Conservation (phyloP, 1,284 basidiomycete species). For the Ustilago lituana region DNA sequence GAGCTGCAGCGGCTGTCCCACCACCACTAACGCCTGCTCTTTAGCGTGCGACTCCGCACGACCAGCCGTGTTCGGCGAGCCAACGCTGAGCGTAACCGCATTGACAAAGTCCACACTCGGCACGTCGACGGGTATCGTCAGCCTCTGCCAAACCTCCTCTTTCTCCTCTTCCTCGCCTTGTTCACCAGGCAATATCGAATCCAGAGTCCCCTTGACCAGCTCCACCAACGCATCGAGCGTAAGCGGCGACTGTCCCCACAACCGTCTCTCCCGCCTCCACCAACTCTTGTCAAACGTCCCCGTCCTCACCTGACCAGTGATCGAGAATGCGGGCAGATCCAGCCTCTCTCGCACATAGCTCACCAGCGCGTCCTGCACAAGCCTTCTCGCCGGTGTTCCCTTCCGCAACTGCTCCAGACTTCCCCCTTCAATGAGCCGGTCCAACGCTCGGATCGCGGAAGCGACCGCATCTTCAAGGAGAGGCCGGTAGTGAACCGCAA, state of each 20-base stretch:
- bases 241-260: constrained; percentile 14
- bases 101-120: constrained; percentile 48
- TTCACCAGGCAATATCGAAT: neutral
- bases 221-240: neutral
- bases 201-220: constrained; percentile 1
- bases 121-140: constrained; percentile 55
- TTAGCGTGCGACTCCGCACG: neutral
- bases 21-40: constrained; percentile 19
- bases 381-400: constrained; percentile 4
- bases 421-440: neutral
- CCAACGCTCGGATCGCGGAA: constrained; percentile 9
- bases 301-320: constrained; percentile 26
- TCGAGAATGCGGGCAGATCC: constrained; percentile 38
- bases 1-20: constrained; percentile 40
- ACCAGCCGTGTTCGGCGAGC: neutral
- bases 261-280: constrained; percentile 25
- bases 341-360: constrained; percentile 27
- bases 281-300: constrained; percentile 19
- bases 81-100: constrained; percentile 27
- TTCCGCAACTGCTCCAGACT: neutral
- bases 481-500: constrained; percentile 49
- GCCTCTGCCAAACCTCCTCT: constrained; percentile 34
- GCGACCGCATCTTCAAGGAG: constrained; percentile 49
- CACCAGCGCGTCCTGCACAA: constrained; percentile 27
- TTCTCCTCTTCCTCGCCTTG: neutral